These are phyloP conservation scores for Penicillium roqueforti DNA, from an alignment of 495 filamentous ascomycete species.

Conservation along the genomic window DNA sequence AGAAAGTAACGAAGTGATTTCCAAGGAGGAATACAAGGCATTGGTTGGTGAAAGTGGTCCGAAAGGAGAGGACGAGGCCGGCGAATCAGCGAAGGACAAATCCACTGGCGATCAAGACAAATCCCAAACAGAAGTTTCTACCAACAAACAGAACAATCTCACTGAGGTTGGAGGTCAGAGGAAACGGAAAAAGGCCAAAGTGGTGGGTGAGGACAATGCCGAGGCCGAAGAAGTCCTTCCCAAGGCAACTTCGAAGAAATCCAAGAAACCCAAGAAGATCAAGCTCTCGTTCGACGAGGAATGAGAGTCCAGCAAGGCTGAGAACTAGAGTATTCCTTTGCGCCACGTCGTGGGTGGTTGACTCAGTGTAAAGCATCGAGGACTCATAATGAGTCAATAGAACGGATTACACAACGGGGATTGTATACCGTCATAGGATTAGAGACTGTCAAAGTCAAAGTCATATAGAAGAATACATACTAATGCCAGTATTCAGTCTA, in stretches of 20 bases:
- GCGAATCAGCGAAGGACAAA: conserved; percentile 7
- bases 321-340: background rate
- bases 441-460: background rate
- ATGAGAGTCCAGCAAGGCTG: conserved; percentile 2
- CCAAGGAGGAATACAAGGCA: conserved; percentile 46
- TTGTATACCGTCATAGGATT: conserved; percentile 6
- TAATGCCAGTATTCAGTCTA: background rate
- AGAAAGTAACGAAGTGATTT: conserved; percentile 45
- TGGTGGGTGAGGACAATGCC: conserved; percentile 35
- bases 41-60: conserved; percentile 26
- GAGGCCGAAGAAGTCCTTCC: conserved; percentile 19
- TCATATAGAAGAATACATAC: background rate
- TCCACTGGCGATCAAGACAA: conserved; percentile 10
- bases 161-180: conserved; percentile 41
- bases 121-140: conserved; percentile 15
- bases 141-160: conserved; percentile 34
- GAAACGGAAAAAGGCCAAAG: conserved; percentile 44
- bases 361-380: background rate
- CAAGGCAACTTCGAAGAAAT: conserved; percentile 30
- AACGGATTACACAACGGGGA: background rate
- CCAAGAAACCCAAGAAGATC: conserved; percentile 47
- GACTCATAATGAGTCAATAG: conserved; percentile 26
- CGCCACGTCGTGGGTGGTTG: background rate
- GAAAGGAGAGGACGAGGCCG: conserved; percentile 17
- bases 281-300: conserved; percentile 46